phyloP scores from a whole-genome alignment of 2,329 filamentous ascomycete species.

The Chaetomium sp. region DNA sequence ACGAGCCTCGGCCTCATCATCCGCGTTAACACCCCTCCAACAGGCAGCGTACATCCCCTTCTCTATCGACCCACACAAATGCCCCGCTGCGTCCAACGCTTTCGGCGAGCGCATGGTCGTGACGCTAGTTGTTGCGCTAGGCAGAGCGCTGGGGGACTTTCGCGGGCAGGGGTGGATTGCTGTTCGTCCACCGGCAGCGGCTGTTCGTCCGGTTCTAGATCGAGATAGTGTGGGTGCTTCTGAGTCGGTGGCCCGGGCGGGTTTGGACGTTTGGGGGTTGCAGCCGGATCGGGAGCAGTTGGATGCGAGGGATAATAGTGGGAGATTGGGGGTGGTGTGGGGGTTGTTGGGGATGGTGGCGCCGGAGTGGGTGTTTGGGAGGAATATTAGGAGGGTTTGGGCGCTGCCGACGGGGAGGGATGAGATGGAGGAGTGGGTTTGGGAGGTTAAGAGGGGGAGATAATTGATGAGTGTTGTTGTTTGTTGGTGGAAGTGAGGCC shows the following conservation, averaged over 20 bases:
- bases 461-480: too few relatives aligned
- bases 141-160: slow-evolving; percentile 12
- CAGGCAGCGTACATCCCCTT: slow-evolving; percentile 30
- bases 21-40: slow-evolving; percentile 11
- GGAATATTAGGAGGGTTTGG: neutral
- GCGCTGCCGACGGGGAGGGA: slow-evolving; percentile 25
- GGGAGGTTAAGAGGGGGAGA: neutral
- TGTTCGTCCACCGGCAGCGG: too few relatives aligned
- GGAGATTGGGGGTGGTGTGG: too few relatives aligned
- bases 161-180: too few relatives aligned
- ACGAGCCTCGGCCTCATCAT: too few relatives aligned
- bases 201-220: too few relatives aligned
- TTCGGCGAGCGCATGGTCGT: slow-evolving; percentile 29
- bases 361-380: slow-evolving; percentile 22
- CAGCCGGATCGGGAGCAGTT: too few relatives aligned
- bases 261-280: too few relatives aligned
- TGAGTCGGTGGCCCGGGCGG: too few relatives aligned
- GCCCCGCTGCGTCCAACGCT: slow-evolving; percentile 22
- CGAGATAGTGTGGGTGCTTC: too few relatives aligned
- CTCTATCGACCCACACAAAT: slow-evolving; percentile 24
- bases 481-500: too few relatives aligned
- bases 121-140: slow-evolving; percentile 25
- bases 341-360: slow-evolving; percentile 12
- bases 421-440: slow-evolving; percentile 28
- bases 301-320: too few relatives aligned